Evolutionary conservation across 768 basidiomycete species (phyloP), one percentile per base, ranked within the genome.

Genomic region (Cystofilobasidium capitatum): DNA sequence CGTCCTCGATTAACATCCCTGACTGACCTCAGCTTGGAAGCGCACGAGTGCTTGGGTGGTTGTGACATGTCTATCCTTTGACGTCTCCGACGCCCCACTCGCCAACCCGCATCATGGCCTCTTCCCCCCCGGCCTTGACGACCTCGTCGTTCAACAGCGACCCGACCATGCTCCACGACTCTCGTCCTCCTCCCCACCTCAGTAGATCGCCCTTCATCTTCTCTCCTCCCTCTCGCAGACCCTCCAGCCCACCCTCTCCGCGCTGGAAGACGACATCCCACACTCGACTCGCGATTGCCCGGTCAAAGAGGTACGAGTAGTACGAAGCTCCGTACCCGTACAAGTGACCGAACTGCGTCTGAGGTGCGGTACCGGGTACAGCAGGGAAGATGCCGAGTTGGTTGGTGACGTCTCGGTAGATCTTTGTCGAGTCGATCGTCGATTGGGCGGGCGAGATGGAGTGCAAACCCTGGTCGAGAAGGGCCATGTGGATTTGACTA

Each of bases 271-370:
- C 79, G 13, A 84, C 82, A 13, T 79, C 76, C 88, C 90, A 99
- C 0, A 97, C 86, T n/a, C 88, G 83, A 8, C 88, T 88, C 0
- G 96, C 94, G 68, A 99, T 96, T 5, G 91, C 91, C 6, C 93
- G 85, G 71, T 98, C 96, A 71, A 99, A 93, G 16, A 97, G 81
- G 75, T 99, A 99, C 3, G 91, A 92, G 73, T 99, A 99, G 75
- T 99, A 99, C 0, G 91, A 96, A 17, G 94, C 92, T 7, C 94
- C 93, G 72, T 99, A 99, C 2, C 93, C 91, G 73, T 88, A 93
- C 7, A 99, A 79, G 75, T 99, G 96, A 0, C 89, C 88, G 71
- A 99, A 99, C 72, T 93, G 91, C 0, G 91, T 91, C 74, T 98
- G 96, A 81, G 91, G 92, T 0, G 89, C 87, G 0, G 93, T 97